Conservation (phyloP, 108 stramenopile genomes). For the Mayamaea pseudoterrestris region DNA sequence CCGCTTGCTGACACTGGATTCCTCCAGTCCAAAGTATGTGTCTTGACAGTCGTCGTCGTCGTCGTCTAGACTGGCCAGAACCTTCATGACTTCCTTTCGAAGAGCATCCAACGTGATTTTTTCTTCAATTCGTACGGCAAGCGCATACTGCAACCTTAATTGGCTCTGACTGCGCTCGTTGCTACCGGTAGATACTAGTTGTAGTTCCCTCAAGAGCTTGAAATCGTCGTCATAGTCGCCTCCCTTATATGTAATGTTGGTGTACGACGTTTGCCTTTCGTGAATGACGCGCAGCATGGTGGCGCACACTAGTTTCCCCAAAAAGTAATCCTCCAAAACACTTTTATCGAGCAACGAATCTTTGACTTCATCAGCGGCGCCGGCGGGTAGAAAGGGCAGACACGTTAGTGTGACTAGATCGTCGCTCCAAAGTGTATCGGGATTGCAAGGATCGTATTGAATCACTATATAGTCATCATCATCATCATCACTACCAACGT, state of each 20-base stretch:
- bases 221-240: conserved; percentile 2
- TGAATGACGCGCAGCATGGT: conserved; percentile 31
- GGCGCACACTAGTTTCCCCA: conserved; percentile 50
- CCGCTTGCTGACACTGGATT: no score
- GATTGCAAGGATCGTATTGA: not conserved
- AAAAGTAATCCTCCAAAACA: conserved; percentile 49
- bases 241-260: conserved; percentile 3
- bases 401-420: conserved; percentile 50
- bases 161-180: not conserved
- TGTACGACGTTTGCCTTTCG: conserved; percentile 17
- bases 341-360: conserved; percentile 11
- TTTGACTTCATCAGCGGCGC: conserved; percentile 36
- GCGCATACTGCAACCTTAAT: conserved; percentile 3
- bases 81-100: conserved; percentile 48
- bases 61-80: conserved; percentile 63
- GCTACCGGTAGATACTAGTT: conserved; percentile 5
- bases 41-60: conserved; percentile 26
- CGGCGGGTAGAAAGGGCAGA: conserved; percentile 46
- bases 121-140: conserved; percentile 5
- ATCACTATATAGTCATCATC: conserved; percentile 5
- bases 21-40: no score
- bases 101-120: conserved; percentile 38
- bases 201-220: conserved; percentile 4
- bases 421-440: conserved; percentile 25
- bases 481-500: not conserved